Evolutionary conservation across 139 green algal genomes (phyloP).

Genomic region (Micromonas commoda): DNA sequence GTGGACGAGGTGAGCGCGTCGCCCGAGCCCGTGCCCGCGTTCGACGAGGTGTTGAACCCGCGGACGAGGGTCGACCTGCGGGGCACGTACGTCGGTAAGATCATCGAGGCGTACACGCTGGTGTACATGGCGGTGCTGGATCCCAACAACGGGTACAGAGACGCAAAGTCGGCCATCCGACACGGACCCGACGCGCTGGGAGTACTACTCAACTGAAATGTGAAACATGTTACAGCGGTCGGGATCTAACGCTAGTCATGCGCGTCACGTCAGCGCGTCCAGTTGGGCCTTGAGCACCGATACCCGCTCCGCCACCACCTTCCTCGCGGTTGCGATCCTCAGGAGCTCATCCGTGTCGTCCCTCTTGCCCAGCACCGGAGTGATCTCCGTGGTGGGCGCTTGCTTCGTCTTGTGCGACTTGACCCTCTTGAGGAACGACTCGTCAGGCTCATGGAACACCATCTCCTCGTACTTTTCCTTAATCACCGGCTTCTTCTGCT

Average conservation of each 20-base stretch:
- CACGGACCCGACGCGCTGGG: conserved; percentile 10
- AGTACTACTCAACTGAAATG: not conserved
- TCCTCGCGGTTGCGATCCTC: conserved; percentile 1
- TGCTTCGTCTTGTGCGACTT: not conserved
- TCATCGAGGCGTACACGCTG: conserved; percentile 24
- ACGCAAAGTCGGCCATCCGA: not conserved
- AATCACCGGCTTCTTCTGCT: conserved; percentile 62
- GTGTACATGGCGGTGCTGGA: conserved; percentile 21
- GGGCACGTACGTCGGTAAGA: not conserved
- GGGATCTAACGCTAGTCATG: not conserved
- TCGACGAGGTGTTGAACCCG: not conserved
- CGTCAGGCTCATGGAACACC: conserved; percentile 73
- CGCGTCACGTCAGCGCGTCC: not conserved
- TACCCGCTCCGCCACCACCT: conserved; percentile 2
- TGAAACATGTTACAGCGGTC: not conserved
- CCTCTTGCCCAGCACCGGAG: not conserved
- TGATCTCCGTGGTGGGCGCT: not conserved
- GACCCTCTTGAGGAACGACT: conserved; percentile 58
- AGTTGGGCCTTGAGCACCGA: not conserved
- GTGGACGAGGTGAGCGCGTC: not conserved
- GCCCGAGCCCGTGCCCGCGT: not conserved
- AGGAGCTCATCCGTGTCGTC: not conserved
- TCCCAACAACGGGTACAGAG: conserved; percentile 1
- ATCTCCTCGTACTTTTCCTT: conserved; percentile 83
- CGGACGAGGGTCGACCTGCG: not conserved